Evolutionary conservation across 2,329 filamentous ascomycete genomes (phyloP).

Genomic region (Microdochium nivale): DNA sequence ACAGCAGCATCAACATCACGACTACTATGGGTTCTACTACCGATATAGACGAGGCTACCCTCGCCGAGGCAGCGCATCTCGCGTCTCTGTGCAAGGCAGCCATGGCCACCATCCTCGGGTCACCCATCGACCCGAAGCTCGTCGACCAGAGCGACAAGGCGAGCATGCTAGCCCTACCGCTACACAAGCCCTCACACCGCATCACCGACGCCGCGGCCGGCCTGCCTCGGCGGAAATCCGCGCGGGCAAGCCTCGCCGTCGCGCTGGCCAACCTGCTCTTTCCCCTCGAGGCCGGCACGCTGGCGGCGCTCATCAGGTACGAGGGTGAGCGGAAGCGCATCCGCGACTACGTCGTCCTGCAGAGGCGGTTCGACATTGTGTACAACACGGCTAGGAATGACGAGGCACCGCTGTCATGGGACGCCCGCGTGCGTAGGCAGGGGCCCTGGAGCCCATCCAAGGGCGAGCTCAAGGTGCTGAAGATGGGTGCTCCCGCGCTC

Average conservation of each 20-base stretch:
- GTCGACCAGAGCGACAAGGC: constrained; percentile 23
- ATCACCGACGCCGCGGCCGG: constrained; percentile 20
- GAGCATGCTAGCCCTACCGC: constrained; percentile 21
- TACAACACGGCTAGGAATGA: constrained; percentile 21
- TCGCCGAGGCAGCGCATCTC: constrained; percentile 6
- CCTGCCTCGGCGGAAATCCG: constrained; percentile 25
- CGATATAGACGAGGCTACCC: constrained; percentile 13
- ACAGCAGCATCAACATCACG: not conserved
- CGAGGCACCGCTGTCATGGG: not conserved
- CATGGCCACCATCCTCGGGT: constrained; percentile 13
- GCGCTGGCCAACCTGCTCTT: constrained; percentile 23
- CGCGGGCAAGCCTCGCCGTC: constrained; percentile 18
- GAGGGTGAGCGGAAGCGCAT: constrained; percentile 26
- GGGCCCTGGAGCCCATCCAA: not conserved
- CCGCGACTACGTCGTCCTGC: constrained; percentile 24
- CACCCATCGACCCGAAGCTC: constrained; percentile 15
- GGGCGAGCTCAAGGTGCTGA: not conserved
- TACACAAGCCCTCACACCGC: constrained; percentile 14
- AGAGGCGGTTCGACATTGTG: constrained; percentile 25
- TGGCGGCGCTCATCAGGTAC: constrained; percentile 27
- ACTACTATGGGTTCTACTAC: not conserved
- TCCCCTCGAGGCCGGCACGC: constrained; percentile 22
- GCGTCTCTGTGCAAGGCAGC: constrained; percentile 9
- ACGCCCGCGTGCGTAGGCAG: not conserved
- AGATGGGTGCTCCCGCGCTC: not conserved